Percentiles rank a stretch among this genome's conserved stretches.
Evolutionary conservation across 306 rosid species (phyloP).

Genomic region (Fragaria nilgerrensis): DNA sequence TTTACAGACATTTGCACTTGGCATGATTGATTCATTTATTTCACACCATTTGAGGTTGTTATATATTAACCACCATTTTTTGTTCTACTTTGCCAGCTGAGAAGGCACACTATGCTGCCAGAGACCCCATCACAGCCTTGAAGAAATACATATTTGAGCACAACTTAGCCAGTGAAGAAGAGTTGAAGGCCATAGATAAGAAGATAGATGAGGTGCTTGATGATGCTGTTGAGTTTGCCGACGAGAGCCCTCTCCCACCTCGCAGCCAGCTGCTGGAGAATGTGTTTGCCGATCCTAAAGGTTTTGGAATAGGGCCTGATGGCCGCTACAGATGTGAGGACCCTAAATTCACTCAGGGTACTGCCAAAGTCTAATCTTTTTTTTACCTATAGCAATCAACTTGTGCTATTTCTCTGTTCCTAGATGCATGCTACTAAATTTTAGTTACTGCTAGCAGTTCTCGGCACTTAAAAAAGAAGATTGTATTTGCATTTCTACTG

Average conservation of each 20-base stretch:
- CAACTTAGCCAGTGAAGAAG: slow-evolving; percentile 73
- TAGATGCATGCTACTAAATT: slow-evolving; percentile 39
- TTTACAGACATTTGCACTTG: background rate
- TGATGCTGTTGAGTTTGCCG: slow-evolving; percentile 86
- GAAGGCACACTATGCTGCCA: slow-evolving; percentile 83
- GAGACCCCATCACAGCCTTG: slow-evolving; percentile 88
- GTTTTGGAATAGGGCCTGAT: slow-evolving; percentile 97
- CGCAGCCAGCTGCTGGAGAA: slow-evolving; percentile 97
- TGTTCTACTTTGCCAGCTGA: slow-evolving; percentile 62
- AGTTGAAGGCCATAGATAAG: slow-evolving; percentile 74
- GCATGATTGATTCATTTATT: background rate
- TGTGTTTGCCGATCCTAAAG: slow-evolving; percentile 97
- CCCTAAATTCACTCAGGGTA: slow-evolving; percentile 96
- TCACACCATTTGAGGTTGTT: slow-evolving; percentile 4
- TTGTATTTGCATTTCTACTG: slow-evolving; percentile 32
- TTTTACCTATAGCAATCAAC: slow-evolving; percentile 16
- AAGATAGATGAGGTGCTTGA: slow-evolving; percentile 78
- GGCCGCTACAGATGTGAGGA: slow-evolving; percentile 97
- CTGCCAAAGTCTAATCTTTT: slow-evolving; percentile 75
- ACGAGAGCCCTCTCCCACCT: slow-evolving; percentile 69
- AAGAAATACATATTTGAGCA: slow-evolving; percentile 70
- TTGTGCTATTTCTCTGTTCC: slow-evolving; percentile 24
- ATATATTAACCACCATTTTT: background rate
- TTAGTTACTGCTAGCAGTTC: slow-evolving; percentile 29
- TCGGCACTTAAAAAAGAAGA: slow-evolving; percentile 26